These are phyloP conservation scores for Xylariaceae sp. DNA, from an alignment of 2,329 filamentous ascomycete genomes.

Conservation along the genomic window DNA sequence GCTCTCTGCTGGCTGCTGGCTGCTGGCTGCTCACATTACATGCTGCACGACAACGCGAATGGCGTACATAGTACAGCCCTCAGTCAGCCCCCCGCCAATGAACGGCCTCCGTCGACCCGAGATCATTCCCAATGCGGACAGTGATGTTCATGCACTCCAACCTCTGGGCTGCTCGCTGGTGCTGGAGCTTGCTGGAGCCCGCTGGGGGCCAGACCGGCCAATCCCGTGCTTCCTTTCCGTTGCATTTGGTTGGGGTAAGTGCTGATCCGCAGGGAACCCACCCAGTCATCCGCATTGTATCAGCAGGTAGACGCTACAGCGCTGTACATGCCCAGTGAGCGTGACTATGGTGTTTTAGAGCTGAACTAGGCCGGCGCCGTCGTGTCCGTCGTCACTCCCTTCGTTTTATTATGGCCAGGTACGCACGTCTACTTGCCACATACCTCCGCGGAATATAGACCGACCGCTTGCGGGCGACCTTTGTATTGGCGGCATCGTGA, in stretches of 20 bases:
- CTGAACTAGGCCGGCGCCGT: not conserved
- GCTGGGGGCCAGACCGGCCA: not conserved
- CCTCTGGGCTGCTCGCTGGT: not conserved
- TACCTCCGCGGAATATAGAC: not conserved
- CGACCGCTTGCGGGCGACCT: not conserved
- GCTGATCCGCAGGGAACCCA: too few relatives aligned
- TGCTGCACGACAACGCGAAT: slow-evolving; percentile 3
- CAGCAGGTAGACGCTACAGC: too few relatives aligned
- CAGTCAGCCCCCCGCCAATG: slow-evolving; percentile 3
- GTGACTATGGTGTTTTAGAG: not conserved
- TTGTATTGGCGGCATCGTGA: not conserved
- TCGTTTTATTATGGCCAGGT: not conserved
- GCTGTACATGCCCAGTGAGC: not conserved
- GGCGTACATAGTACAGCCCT: not conserved
- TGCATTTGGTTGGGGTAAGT: not conserved
- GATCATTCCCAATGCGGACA: slow-evolving; percentile 8
- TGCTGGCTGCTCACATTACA: not conserved
- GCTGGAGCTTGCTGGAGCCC: too few relatives aligned
- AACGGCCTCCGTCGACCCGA: not conserved
- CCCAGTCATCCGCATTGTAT: too few relatives aligned
- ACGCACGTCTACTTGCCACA: not conserved
- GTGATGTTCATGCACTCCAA: slow-evolving; percentile 13
- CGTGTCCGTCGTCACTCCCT: not conserved
- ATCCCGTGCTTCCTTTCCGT: not conserved
- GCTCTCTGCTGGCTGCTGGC: too few relatives aligned